These are phyloP conservation scores for Saccharomyces hybrid DNA, from an alignment of 1,139 yeast genomes.

Conservation along the genomic window DNA sequence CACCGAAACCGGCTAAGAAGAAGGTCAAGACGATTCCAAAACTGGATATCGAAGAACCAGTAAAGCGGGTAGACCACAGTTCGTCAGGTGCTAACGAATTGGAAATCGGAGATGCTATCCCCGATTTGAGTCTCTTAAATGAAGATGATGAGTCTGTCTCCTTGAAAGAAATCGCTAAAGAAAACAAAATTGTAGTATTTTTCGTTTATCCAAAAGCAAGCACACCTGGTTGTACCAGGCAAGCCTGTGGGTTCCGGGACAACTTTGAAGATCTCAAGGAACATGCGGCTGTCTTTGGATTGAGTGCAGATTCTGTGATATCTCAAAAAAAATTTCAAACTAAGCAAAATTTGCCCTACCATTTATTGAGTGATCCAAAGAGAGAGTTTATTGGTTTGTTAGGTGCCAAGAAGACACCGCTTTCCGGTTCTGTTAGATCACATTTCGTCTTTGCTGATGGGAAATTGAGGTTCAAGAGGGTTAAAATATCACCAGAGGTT, in stretches of 20 bases:
- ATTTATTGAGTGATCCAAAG: constrained; percentile 68
- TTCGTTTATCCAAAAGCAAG: constrained; percentile 91
- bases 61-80: neutral
- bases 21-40: constrained; percentile 3
- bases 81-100: constrained; percentile 24
- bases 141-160: constrained; percentile 59
- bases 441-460: constrained; percentile 88
- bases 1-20: constrained; percentile 2
- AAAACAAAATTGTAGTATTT: constrained; percentile 48
- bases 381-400: constrained; percentile 59
- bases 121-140: constrained; percentile 52
- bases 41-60: neutral
- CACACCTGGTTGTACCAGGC: constrained; percentile 93
- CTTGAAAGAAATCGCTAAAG: constrained; percentile 41
- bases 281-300: constrained; percentile 52
- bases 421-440: constrained; percentile 65
- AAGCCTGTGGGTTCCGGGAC: constrained; percentile 81
- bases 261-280: constrained; percentile 47
- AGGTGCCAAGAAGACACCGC: constrained; percentile 71
- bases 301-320: constrained; percentile 65
- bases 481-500: constrained; percentile 71
- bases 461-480: constrained; percentile 50
- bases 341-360: constrained; percentile 66
- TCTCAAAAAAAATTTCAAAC: constrained; percentile 69
- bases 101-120: constrained; percentile 51